Conservation (phyloP, 495 filamentous ascomycete species). For the Tuber aestivum region DNA sequence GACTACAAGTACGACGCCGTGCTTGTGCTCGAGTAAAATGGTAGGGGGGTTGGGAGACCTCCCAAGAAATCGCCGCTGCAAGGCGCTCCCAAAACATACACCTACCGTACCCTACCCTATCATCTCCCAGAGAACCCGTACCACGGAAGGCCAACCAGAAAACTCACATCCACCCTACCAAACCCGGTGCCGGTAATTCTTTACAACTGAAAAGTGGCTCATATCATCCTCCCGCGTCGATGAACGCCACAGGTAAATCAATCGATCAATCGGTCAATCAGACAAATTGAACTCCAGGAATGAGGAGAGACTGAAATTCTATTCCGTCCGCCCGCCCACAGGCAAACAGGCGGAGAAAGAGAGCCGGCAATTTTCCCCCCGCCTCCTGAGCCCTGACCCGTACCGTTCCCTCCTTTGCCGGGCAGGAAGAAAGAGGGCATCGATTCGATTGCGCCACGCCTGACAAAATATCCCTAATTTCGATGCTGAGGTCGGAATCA, state of each 20-base stretch:
- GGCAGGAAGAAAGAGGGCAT: neutral
- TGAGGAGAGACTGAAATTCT: neutral
- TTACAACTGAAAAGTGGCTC: neutral
- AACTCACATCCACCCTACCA: neutral
- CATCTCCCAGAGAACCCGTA: too few species aligned
- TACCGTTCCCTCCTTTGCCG: neutral
- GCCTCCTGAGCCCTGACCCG: neutral
- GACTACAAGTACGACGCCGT: too few species aligned
- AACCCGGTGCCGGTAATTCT: neutral
- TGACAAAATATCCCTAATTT: neutral
- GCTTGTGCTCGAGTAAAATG: neutral
- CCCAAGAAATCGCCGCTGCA: neutral
- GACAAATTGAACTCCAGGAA: neutral
- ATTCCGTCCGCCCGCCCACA: too few species aligned
- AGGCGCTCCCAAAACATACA: neutral
- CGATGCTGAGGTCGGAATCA: neutral
- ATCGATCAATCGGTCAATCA: too few species aligned
- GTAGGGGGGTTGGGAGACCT: neutral
- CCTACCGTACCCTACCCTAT: too few species aligned
- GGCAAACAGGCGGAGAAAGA: neutral
- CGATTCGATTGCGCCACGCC: neutral
- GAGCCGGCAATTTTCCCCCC: neutral
- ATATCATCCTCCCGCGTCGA: neutral
- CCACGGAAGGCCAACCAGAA: neutral
- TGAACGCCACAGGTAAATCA: neutral